phyloP scores from a whole-genome alignment of 495 filamentous ascomycete genomes.

The Poronia punctata region DNA sequence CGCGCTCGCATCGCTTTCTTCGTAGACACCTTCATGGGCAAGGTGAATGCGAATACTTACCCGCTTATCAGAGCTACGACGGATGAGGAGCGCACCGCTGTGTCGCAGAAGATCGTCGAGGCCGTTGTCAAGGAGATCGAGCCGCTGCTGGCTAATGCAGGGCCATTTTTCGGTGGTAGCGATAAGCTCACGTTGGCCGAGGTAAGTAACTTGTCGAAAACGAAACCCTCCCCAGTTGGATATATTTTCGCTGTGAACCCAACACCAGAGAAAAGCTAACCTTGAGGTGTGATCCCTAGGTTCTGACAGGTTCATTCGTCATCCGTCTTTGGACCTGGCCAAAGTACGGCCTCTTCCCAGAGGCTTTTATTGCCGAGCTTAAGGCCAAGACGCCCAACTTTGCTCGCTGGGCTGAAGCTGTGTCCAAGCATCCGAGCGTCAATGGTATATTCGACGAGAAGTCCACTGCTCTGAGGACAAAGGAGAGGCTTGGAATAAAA shows the following conservation, averaged over 20 bases:
- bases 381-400: constrained; percentile 55
- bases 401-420: constrained; percentile 58
- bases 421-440: constrained; percentile 58
- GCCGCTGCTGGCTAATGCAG: constrained; percentile 57
- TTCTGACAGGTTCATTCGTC: constrained; percentile 61
- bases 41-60: constrained; percentile 46
- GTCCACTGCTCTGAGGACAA: constrained; percentile 21
- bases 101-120: constrained; percentile 40
- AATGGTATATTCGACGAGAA: constrained; percentile 55
- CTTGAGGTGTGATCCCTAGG: too few relatives aligned
- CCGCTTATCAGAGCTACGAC: constrained; percentile 32
- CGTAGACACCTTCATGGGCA: constrained; percentile 64
- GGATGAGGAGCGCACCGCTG: constrained; percentile 30
- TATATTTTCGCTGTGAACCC: background rate
- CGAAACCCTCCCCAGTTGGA: background rate
- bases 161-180: constrained; percentile 77
- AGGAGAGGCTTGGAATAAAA: constrained; percentile 28
- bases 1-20: constrained; percentile 73
- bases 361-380: constrained; percentile 39
- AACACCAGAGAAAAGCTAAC: too few relatives aligned
- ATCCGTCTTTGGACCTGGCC: constrained; percentile 48
- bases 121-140: constrained; percentile 67
- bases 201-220: constrained; percentile 39
- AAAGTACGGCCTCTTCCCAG: constrained; percentile 47
- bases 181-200: constrained; percentile 69